Evolutionary conservation across 768 basidiomycete genomes (phyloP).

Genomic region (Hericium erinaceus): DNA sequence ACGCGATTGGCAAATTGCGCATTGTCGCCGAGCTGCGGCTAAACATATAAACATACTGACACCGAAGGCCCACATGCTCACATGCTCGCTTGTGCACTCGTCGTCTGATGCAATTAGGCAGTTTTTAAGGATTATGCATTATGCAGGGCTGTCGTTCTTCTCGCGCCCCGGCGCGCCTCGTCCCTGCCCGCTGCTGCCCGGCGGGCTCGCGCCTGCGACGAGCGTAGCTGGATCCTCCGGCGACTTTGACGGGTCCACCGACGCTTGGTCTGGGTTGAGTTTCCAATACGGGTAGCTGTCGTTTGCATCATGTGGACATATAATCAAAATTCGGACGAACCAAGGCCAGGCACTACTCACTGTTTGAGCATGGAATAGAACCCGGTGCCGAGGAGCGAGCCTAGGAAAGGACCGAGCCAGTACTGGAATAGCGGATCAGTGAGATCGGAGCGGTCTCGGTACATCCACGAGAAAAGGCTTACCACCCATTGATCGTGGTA

Average conservation of each 20-base stretch:
- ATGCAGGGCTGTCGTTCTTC: no score
- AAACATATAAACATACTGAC: no score
- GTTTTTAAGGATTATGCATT: no score
- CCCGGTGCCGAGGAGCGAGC: constrained; percentile 46
- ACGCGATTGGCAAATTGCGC: no score
- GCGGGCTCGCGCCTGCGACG: not conserved
- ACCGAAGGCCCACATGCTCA: no score
- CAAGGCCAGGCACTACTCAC: constrained; percentile 20
- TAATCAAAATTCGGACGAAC: not conserved
- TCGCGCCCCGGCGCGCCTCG: no score
- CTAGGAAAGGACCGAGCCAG: constrained; percentile 64
- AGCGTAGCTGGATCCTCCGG: constrained; percentile 28
- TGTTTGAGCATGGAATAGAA: constrained; percentile 52
- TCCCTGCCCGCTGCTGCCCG: no score
- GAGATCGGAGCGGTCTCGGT: not conserved
- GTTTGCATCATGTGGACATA: not conserved
- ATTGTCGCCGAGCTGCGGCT: no score
- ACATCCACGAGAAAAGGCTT: constrained; percentile 13
- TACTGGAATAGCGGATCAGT: constrained; percentile 30
- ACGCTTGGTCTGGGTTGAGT: constrained; percentile 41
- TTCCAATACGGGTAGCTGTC: constrained; percentile 41
- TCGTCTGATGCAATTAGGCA: no score
- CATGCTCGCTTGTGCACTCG: no score
- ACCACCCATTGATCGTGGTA: constrained; percentile 52
- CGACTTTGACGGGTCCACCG: constrained; percentile 31